phyloP scores from a whole-genome alignment of 805 yeast species.

The Pichia membranifaciens region DNA sequence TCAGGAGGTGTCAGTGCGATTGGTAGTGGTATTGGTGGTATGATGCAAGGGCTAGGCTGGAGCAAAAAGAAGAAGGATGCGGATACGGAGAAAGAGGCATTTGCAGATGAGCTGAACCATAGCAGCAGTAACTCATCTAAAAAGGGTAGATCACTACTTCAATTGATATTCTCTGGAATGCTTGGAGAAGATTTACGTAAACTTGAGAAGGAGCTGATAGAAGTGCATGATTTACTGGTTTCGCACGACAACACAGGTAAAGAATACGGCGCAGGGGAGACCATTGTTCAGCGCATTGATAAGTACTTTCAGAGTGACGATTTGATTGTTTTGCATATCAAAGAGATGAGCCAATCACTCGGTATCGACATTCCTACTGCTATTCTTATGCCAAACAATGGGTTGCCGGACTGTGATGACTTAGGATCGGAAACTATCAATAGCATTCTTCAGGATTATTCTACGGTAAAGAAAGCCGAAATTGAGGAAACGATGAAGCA shows the following conservation, averaged over 20 bases:
- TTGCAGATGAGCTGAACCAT: not conserved
- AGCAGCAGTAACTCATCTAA: not conserved
- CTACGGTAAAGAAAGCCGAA: constrained; percentile 14
- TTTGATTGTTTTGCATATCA: constrained; percentile 25
- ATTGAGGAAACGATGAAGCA: not conserved
- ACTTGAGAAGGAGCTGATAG: constrained; percentile 43
- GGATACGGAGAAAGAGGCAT: not conserved
- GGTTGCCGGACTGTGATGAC: constrained; percentile 8
- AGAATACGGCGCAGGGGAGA: constrained; percentile 1
- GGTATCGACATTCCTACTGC: constrained; percentile 13
- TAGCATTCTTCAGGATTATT: constrained; percentile 10
- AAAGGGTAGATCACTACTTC: constrained; percentile 51
- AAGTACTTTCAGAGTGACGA: constrained; percentile 27
- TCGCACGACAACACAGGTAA: not conserved
- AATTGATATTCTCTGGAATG: constrained; percentile 65
- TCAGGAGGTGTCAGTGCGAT: constrained; percentile 7
- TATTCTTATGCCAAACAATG: constrained; percentile 12
- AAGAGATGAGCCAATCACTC: constrained; percentile 24
- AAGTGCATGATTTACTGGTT: constrained; percentile 4
- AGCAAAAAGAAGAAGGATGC: not conserved
- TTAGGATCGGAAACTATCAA: constrained; percentile 1
- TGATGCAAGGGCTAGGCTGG: constrained; percentile 12
- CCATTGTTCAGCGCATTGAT: constrained; percentile 24
- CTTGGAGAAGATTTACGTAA: constrained; percentile 69
- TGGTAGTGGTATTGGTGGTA: constrained; percentile 10